phyloP scores from a whole-genome alignment of 352 stramenopile species.

The Phytophthora quininea region DNA sequence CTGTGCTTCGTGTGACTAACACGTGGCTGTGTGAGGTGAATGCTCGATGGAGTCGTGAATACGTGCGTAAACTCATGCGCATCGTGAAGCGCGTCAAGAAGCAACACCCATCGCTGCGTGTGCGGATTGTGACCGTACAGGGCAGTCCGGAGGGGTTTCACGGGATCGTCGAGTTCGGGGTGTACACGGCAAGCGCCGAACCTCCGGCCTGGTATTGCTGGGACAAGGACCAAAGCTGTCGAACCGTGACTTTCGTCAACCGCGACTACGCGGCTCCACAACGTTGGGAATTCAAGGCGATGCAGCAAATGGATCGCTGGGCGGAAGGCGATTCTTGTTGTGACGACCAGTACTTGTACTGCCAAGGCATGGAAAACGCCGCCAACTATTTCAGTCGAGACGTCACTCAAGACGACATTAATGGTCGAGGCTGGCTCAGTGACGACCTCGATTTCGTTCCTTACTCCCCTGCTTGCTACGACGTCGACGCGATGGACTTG shows the following conservation, averaged over 20 bases:
- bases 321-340: neutral
- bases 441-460: too few species aligned
- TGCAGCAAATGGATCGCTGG: neutral
- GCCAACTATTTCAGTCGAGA: neutral
- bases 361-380: neutral
- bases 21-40: neutral
- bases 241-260: neutral
- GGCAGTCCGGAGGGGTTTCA: neutral
- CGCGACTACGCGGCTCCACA: neutral
- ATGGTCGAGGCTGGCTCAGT: neutral
- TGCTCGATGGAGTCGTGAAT: neutral
- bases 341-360: neutral
- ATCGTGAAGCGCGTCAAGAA: too few species aligned
- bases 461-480: neutral
- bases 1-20: neutral
- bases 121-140: neutral
- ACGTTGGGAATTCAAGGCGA: neutral
- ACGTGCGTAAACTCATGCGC: neutral
- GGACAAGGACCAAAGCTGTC: neutral
- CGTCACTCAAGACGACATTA: neutral
- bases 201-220: neutral
- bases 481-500: neutral
- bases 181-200: neutral
- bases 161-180: neutral
- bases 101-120: neutral